Conservation (phyloP, 1,284 basidiomycete species). For the Malassezia sp. region DNA sequence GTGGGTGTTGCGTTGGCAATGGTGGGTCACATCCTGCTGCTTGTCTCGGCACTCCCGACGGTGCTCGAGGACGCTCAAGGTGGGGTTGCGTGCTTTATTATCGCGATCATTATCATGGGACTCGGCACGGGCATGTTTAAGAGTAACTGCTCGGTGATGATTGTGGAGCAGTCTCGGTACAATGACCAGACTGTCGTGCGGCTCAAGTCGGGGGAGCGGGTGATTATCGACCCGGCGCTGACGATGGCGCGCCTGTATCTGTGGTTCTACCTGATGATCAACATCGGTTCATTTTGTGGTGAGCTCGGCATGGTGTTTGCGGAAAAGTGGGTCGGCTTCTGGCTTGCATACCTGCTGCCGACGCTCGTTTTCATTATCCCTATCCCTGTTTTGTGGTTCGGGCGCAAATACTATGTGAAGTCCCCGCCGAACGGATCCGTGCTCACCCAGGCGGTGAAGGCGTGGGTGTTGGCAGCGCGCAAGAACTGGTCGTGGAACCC, state of each 20-base stretch:
- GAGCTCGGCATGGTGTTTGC: constrained; percentile 48
- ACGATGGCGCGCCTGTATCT: constrained; percentile 51
- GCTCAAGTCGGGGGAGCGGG: constrained; percentile 58
- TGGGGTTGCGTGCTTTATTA: constrained; percentile 56
- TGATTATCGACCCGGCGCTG: constrained; percentile 66
- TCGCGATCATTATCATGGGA: constrained; percentile 42
- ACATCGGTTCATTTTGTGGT: constrained; percentile 39
- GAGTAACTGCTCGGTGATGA: constrained; percentile 44
- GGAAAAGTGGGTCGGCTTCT: constrained; percentile 49
- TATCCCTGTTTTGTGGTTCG: constrained; percentile 60
- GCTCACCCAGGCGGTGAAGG: constrained; percentile 52
- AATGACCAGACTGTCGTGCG: constrained; percentile 30
- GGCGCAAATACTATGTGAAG: constrained; percentile 57
- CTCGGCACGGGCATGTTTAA: constrained; percentile 67
- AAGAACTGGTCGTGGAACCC: constrained; percentile 48
- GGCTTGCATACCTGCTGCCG: constrained; percentile 49
- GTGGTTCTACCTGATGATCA: constrained; percentile 47
- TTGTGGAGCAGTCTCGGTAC: constrained; percentile 50
- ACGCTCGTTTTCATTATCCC: constrained; percentile 49
- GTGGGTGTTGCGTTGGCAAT: constrained; percentile 47
- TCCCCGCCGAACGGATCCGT: constrained; percentile 70
- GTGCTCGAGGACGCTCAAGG: constrained; percentile 55
- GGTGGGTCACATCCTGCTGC: constrained; percentile 59
- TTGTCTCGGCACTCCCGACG: constrained; percentile 60
- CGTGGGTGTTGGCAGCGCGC: constrained; percentile 40